Base-by-base conservation (phyloP, 306 rosid genomes). In the Echinosophora koreensis region DNA sequence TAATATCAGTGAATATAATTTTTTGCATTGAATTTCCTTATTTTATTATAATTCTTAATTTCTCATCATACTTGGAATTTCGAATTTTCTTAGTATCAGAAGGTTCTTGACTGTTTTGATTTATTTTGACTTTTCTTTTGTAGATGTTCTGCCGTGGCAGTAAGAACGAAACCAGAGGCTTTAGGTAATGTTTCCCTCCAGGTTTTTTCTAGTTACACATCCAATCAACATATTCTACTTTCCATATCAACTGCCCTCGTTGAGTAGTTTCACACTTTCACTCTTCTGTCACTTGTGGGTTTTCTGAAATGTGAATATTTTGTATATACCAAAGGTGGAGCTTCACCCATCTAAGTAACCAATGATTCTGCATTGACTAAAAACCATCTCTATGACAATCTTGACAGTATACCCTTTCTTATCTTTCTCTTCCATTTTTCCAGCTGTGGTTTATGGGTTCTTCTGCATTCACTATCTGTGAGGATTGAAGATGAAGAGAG, bases 381-480 rank as follows among this genome's bases (percentile, higher is more conserved):
- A 46, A 63, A 34, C 56, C 54, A 54, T 63, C 14, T n/a, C 35
- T 12, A 17, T 57, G 6, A 47, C 55, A 27, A 34, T 65, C 22
- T 55, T 50, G 41, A 69, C 73, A 47, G 3, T 60, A 58, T 58
- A 66, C 50, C 49, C 42, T 28, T 8, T 71, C 14, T 63, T 37
- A 63, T 72, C 54, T 81, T 50, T 69, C 62, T 77, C 47, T 49
- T 81, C 27, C 16, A 6, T 47, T 66, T 81, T 70, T 82, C 38
- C 90, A 92, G 99, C 72, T 95, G 99, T 77, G 99, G 99, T 67
- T 87, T 95, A 73, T 95, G 97, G 99, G 96, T 95, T 89, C 93
- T 95, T 78, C 79, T 95, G 63, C 99, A 95, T 87, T 95, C 99
- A 46, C 89, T 95, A 54, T 90, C 97, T 2, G 97, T 90, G 73